Evolutionary conservation across 176 grass and related monocot genomes (phyloP).

Genomic region (Stipa capillata): DNA sequence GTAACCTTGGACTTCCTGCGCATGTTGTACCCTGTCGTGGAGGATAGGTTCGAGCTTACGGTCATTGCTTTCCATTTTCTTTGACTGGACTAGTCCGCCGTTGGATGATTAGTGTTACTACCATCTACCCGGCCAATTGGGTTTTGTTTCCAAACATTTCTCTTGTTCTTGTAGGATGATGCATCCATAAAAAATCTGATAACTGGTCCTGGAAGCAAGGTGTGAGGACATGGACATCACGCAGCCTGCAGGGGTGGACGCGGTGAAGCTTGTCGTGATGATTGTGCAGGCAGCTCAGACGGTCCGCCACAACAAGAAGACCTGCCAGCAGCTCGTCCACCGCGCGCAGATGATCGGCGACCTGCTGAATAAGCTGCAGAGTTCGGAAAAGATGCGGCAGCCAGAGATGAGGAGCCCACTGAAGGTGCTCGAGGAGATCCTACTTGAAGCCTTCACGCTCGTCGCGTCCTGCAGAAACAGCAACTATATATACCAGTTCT

Average conservation of each 20-base stretch:
- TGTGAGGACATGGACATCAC: constrained; percentile 10
- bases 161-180: not conserved
- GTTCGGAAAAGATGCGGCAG: constrained; percentile 41
- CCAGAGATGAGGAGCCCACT: constrained; percentile 49
- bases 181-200: not conserved
- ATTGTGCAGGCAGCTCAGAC: constrained; percentile 35
- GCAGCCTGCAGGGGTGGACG: constrained; percentile 49
- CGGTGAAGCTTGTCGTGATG: constrained; percentile 31
- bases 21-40: not conserved
- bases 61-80: not conserved
- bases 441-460: constrained; percentile 20
- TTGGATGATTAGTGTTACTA: not conserved
- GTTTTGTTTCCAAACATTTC: not conserved
- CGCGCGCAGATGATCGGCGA: constrained; percentile 37
- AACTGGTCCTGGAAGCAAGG: not conserved
- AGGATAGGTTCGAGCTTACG: not conserved
- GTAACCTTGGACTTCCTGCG: not conserved
- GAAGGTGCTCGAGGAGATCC: constrained; percentile 1
- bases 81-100: not conserved
- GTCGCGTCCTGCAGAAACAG: constrained; percentile 35
- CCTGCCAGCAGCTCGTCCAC: constrained; percentile 38
- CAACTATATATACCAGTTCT: constrained; percentile 42
- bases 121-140: not conserved
- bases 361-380: constrained; percentile 40
- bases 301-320: constrained; percentile 47